phyloP scores from a whole-genome alignment of 1,284 basidiomycete species.

The Sporisorium exsertum region DNA sequence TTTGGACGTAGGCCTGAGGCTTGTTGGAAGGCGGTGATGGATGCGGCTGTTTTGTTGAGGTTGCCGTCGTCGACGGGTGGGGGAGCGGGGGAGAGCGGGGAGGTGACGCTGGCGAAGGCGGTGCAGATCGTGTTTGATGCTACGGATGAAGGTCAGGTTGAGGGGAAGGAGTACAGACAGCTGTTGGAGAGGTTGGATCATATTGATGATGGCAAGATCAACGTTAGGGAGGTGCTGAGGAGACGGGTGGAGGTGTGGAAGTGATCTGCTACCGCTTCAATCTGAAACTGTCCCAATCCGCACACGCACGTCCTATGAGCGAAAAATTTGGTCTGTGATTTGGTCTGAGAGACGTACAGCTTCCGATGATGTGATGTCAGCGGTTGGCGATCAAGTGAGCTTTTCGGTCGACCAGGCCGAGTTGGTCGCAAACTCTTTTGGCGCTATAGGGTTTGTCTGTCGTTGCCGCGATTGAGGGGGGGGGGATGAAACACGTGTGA shows the following conservation, averaged over 20 bases:
- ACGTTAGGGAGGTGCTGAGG: constrained; percentile 34
- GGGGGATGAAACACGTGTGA: background rate
- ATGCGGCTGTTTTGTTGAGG: constrained; percentile 24
- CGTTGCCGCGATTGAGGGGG: background rate
- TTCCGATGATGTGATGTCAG: background rate
- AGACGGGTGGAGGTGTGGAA: constrained; percentile 43
- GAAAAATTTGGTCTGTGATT: background rate
- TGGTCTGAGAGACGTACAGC: background rate
- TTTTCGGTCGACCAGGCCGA: constrained; percentile 65
- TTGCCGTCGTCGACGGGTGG: constrained; percentile 15
- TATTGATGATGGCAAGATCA: constrained; percentile 26
- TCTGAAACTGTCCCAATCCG: background rate
- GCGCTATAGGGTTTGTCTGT: constrained; percentile 62
- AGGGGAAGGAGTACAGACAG: constrained; percentile 9
- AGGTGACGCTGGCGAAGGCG: constrained; percentile 27
- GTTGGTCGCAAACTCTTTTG: constrained; percentile 66
- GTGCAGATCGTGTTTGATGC: constrained; percentile 35
- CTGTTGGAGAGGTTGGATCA: constrained; percentile 20
- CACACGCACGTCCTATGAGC: background rate
- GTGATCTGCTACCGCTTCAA: background rate
- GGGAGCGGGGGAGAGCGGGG: background rate
- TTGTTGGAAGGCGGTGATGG: constrained; percentile 41
- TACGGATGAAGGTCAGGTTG: constrained; percentile 4
- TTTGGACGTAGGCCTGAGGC: constrained; percentile 53
- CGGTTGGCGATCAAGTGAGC: constrained; percentile 27